phyloP scores from a whole-genome alignment of 192 early-diverging fungal genomes.

The Phlyctochytrium planicorne region DNA sequence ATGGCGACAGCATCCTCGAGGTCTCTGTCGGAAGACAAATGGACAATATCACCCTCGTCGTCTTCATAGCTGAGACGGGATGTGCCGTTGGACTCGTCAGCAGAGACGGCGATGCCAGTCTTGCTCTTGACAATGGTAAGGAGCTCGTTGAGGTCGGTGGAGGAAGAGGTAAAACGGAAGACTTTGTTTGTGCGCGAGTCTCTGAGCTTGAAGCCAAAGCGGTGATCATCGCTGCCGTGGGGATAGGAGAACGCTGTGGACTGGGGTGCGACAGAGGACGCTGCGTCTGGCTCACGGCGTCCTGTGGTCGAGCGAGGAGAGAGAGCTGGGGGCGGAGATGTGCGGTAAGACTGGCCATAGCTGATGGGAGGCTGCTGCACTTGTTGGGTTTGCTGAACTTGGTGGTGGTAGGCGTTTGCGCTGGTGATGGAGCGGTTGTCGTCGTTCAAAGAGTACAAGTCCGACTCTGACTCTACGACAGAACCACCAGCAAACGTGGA shows the following conservation, averaged over 20 bases:
- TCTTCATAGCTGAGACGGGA: conserved; percentile 66
- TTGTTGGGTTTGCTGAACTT: conserved; percentile 4
- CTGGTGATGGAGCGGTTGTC: conserved; percentile 6
- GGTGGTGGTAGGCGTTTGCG: neutral
- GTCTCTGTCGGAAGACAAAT: conserved; percentile 74
- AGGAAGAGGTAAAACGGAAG: conserved; percentile 37
- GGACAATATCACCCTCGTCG: conserved; percentile 87
- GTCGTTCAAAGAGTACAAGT: neutral
- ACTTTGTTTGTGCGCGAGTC: conserved; percentile 27
- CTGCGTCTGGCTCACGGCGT: conserved; percentile 2
- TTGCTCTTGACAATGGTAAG: conserved; percentile 13
- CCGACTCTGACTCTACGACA: conserved; percentile 18
- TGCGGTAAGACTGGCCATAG: neutral
- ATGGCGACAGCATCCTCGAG: conserved; percentile 80
- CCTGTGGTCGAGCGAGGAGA: neutral
- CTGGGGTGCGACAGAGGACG: conserved; percentile 7
- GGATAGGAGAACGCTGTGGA: conserved; percentile 4
- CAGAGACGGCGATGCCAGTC: conserved; percentile 13
- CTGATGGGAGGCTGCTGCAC: neutral
- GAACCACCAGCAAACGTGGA: conserved; percentile 27
- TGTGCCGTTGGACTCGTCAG: neutral
- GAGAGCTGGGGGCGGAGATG: neutral
- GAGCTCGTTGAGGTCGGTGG: conserved; percentile 14
- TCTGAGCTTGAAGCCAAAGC: conserved; percentile 39
- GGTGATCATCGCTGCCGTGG: neutral